Evolutionary conservation across 2,329 filamentous ascomycete species (phyloP), one percentile per base, ranked within the genome.

Genomic region (Ophiobolus disseminans): DNA sequence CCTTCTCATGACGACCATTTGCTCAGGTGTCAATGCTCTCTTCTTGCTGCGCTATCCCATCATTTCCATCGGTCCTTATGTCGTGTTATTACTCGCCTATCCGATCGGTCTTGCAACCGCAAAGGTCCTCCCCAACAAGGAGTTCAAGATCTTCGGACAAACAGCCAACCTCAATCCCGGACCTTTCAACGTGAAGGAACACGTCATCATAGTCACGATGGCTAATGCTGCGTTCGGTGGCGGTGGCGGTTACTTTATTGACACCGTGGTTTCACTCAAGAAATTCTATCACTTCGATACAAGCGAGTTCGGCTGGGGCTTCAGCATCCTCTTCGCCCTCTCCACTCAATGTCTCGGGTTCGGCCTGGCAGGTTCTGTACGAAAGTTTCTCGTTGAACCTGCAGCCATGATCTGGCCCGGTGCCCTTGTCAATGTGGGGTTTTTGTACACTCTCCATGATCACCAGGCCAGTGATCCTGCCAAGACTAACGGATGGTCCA

Each of bases 241-340:
- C 30, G 30, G 13, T 2, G n/a, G 69, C 5, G 86, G 87, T 3
- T 91, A 91, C 60, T 86, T 87, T 1, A 90, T 87, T 1, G 88
- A 91, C 57, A 86, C 90, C 22, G 82, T 91, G 30, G 30, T 87
- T 23, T 49, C 26, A 40, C 34, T n/a, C 42, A 39, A 32, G 30
- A 32, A 32, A 6, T 32, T 32, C 30, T 32, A 32, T 14, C 13
- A 14, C 30, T 32, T 32, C 30, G 30, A 32, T 14, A 32, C n/a
- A n/a, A 40, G 19, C 34, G 9, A 37, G 8, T 37, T 21, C 22
- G 10, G 9, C 13, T 10, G 9, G n/a, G 38, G 26, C 23, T 40
- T 40, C 38, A 11, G 14, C 16, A 14, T 40, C 23, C 38, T 30
- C 3, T 19, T 19, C 41, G 41, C 26, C 28, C 36, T 26, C 28